Evolutionary conservation across 306 rosid species (phyloP).

Genomic region (Acacia acuminata): DNA sequence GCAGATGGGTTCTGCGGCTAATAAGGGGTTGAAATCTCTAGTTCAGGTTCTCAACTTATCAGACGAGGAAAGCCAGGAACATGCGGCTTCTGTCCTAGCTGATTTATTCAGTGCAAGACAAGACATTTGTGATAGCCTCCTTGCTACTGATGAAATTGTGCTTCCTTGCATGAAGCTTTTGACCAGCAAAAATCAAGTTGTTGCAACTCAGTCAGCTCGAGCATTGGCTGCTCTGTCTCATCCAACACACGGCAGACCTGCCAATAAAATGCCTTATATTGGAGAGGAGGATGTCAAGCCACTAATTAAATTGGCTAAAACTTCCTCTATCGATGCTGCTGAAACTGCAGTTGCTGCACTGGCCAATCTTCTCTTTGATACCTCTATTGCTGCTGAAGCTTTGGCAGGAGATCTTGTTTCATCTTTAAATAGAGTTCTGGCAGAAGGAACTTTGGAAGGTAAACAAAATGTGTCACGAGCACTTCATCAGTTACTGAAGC

Average conservation of each 20-base stretch:
- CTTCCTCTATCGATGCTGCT: constrained; percentile 80
- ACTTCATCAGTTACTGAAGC: constrained; percentile 81
- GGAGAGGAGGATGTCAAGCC: constrained; percentile 82
- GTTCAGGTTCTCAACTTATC: constrained; percentile 84
- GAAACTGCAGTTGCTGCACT: constrained; percentile 95
- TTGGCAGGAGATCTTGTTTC: constrained; percentile 80
- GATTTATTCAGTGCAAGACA: constrained; percentile 84
- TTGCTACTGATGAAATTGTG: constrained; percentile 82
- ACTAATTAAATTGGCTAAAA: constrained; percentile 86
- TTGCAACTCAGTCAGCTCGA: constrained; percentile 95
- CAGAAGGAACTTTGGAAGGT: constrained; percentile 81
- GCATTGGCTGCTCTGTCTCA: constrained; percentile 85
- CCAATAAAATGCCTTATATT: constrained; percentile 66
- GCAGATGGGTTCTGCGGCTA: constrained; percentile 79
- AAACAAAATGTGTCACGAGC: constrained; percentile 89
- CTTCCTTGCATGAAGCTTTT: constrained; percentile 91
- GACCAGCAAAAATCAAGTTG: constrained; percentile 80
- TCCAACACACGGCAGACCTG: constrained; percentile 68
- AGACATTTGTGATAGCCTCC: constrained; percentile 84
- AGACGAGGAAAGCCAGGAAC: constrained; percentile 82
- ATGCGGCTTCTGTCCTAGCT: constrained; percentile 90
- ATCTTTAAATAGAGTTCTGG: constrained; percentile 77
- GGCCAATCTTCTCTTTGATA: constrained; percentile 91
- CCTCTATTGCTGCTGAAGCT: constrained; percentile 79
- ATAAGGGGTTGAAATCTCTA: constrained; percentile 80